Evolutionary conservation across 1,139 yeast species (phyloP).

Genomic region (Kazachstania sp.): DNA sequence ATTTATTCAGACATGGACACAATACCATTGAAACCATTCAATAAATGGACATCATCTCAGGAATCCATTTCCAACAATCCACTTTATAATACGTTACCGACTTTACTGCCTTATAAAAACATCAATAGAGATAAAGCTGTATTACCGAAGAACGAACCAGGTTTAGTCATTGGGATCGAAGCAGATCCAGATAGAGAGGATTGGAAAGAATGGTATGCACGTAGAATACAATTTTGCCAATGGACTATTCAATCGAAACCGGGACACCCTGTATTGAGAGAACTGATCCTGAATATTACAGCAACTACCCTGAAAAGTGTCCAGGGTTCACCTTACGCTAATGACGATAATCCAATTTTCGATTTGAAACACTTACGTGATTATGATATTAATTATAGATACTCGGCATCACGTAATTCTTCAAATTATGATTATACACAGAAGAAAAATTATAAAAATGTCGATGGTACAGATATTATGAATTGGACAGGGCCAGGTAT

Average conservation of each 20-base stretch:
- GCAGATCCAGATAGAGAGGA: constrained; percentile 85
- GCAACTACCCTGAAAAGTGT: constrained; percentile 52
- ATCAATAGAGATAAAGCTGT: constrained; percentile 5
- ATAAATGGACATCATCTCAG: constrained; percentile 43
- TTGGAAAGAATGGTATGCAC: constrained; percentile 65
- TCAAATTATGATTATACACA: constrained; percentile 24
- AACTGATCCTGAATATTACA: constrained; percentile 70
- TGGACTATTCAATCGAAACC: constrained; percentile 76
- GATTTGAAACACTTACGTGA: constrained; percentile 11
- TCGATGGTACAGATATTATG: constrained; percentile 74
- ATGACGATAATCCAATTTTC: constrained; percentile 6
- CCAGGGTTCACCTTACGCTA: no score
- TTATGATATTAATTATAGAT: constrained; percentile 26
- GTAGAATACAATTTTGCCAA: constrained; percentile 70
- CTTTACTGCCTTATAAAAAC: constrained; percentile 1
- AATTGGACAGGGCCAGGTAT: constrained; percentile 98
- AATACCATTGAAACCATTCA: constrained; percentile 46
- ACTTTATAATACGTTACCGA: neutral
- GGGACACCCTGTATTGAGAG: constrained; percentile 88
- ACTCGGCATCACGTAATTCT: constrained; percentile 16
- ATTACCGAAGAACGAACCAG: constrained; percentile 37
- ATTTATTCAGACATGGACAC: constrained; percentile 90
- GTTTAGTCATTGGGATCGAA: constrained; percentile 78
- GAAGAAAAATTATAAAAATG: constrained; percentile 35
- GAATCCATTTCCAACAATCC: neutral